Base-by-base conservation (phyloP, 371 early-diverging fungal genomes). In the Mortierella sp. region DNA sequence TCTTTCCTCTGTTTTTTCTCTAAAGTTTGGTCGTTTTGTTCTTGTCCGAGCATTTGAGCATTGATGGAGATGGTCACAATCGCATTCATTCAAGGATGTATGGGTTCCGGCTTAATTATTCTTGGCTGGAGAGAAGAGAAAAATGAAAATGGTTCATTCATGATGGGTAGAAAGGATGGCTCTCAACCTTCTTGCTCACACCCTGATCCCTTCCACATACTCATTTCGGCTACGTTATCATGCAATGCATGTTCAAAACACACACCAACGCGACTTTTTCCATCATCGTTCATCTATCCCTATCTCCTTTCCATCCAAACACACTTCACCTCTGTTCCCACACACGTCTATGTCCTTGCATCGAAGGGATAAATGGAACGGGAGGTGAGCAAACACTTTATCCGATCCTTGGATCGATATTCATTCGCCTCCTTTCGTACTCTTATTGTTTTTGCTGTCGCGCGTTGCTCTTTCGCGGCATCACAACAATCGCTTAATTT, bases 1-100 rank as follows among this genome's bases (percentile, higher is more conserved):
- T 5, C 31, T 63, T 60, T 34, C 38, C 28, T 63, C 14, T 2
- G 63, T 50, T 50, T 50, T 50, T 16, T 50, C 2, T 50, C 14
- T 3, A 11, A 16, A 14, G 11, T 50, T 50, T 3, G 16, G 2
- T 50, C 16, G 16, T 13, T 50, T 34, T 34, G 60, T 31, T 31
- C 34, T 63, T 34, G 65, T 63, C 21, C 38, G 34, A 34, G 34
- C 21, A 34, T 19, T 21, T 14, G 65, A 63, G 65, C 34, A 19
- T 11, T 68, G 68, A 68, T 68, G 19, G 68, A 38, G 34, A 34
- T 68, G 68, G 68, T 42, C 68, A 38, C 68, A 68, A 68, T 68
- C 42, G 44, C 42, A 31, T 14, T 13, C 31, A 5, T 8, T 38
- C 19, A 68, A 24, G 2, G 38, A 9, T 8, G 42, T 3, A 19